Evolutionary conservation across 306 rosid species (phyloP), one percentile per base, ranked within the genome.

Genomic region (Aeschynomene evenia): DNA sequence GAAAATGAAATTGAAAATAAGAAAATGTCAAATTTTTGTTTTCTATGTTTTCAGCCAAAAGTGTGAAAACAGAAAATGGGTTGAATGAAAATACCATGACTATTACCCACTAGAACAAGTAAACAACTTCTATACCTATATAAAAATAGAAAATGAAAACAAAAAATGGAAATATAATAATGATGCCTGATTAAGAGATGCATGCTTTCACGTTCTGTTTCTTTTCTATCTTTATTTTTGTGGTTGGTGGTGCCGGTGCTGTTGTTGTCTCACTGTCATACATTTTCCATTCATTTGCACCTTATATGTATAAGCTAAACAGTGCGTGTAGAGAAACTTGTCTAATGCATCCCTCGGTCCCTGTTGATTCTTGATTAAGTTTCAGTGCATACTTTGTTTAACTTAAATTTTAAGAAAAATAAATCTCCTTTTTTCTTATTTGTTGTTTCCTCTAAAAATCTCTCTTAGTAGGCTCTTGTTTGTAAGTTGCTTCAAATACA

Each of bases 161-260:
- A 4, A 20, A 28, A 24, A 4, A 9, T 15, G 5, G 5, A 13
- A 48, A 37, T 37, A 42, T 34, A 55, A 26, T 45, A 45, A 7
- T 45, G 43, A 40, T 64, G 39, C 9, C n/a, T 59, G 63, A 33
- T 61, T 26, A 20, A 66, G 66, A 54, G 40, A 52, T 73, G 20
- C 57, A 57, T 56, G 51, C 62, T 56, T 34, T 7, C 39, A 14
- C 6, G 14, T 45, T 14, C 6, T 20, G 16, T 60, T 37, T 68
- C 33, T 42, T 19, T 50, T 50, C 10, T 11, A 11, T 60, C 19
- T 31, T 67, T 43, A 3, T 50, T 70, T 58, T 39, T 4, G 31
- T 8, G 11, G 68, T 58, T 61, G 55, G 14, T 18, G 18, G 18
- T 39, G 22, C 14, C 34, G 22, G 22, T 51, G 49, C 0, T 22